phyloP scores from a whole-genome alignment of 1,284 basidiomycete genomes.

The Schizopora paradoxa region DNA sequence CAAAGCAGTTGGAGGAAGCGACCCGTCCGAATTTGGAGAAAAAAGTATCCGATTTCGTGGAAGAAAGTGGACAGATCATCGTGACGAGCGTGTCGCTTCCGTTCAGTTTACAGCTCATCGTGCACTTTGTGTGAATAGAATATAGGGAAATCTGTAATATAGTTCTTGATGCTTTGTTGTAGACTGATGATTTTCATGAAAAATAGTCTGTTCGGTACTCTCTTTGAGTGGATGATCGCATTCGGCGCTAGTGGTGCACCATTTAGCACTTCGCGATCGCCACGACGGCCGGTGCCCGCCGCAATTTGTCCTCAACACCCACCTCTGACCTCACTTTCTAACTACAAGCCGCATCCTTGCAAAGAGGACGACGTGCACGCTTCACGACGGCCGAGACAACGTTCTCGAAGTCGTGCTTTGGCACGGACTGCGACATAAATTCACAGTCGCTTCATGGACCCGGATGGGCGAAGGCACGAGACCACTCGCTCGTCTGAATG shows the following conservation, averaged over 20 bases:
- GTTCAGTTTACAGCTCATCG: conserved; percentile 54
- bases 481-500: conserved; percentile 13
- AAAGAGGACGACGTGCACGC: too few relatives aligned
- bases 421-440: conserved; percentile 16
- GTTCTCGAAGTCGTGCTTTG: conserved; percentile 17
- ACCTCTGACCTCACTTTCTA: too few relatives aligned
- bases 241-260: too few relatives aligned
- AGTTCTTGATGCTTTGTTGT: too few relatives aligned
- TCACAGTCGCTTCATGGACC: conserved; percentile 4
- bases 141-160: too few relatives aligned
- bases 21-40: conserved; percentile 89
- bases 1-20: conserved; percentile 81
- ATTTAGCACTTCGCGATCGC: too few relatives aligned
- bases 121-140: conserved; percentile 15
- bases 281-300: too few relatives aligned
- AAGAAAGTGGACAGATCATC: conserved; percentile 70
- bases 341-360: too few relatives aligned
- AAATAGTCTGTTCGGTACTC: too few relatives aligned
- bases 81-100: conserved; percentile 89
- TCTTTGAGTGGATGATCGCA: too few relatives aligned
- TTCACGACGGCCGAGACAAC: conserved; percentile 10
- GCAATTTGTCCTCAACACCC: too few relatives aligned
- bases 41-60: conserved; percentile 76
- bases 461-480: conserved; percentile 67
- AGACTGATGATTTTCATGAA: too few relatives aligned